Evolutionary conservation across 345 rosid species (phyloP).

Genomic region (Salix dunnii): DNA sequence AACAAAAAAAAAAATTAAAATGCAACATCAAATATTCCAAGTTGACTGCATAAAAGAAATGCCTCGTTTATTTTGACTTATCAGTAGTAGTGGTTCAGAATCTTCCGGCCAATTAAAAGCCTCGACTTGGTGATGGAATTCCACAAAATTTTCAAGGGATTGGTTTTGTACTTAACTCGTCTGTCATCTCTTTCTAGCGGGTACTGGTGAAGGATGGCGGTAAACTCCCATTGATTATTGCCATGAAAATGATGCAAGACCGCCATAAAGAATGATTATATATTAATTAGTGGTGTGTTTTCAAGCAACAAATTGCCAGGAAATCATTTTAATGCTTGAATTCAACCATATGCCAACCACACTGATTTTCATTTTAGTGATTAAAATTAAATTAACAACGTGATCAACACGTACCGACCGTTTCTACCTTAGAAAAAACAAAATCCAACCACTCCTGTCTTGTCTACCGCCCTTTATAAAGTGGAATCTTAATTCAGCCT

Average conservation of each 20-base stretch:
- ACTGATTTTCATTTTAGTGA: not conserved
- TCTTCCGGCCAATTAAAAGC: too few species aligned
- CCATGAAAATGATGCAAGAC: too few species aligned
- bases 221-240: not conserved
- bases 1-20: too few species aligned
- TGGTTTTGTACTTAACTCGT: slow-evolving; percentile 1
- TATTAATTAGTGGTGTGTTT: not conserved
- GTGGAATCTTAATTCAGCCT: not conserved
- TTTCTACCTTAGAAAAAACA: not conserved
- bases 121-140: not conserved
- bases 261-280: too few species aligned
- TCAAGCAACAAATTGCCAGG: not conserved
- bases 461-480: not conserved
- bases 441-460: slow-evolving; percentile 7
- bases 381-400: not conserved
- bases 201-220: too few species aligned
- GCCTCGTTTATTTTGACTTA: slow-evolving; percentile 14
- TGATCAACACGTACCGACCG: not conserved
- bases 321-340: not conserved
- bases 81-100: not conserved
- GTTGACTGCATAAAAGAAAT: too few species aligned
- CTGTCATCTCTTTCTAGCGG: not conserved
- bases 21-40: too few species aligned
- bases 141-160: not conserved
- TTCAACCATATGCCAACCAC: slow-evolving; percentile 11